These are phyloP conservation scores for Nicotiana rustica DNA, from an alignment of 305 asterid genomes.

Conservation along the genomic window DNA sequence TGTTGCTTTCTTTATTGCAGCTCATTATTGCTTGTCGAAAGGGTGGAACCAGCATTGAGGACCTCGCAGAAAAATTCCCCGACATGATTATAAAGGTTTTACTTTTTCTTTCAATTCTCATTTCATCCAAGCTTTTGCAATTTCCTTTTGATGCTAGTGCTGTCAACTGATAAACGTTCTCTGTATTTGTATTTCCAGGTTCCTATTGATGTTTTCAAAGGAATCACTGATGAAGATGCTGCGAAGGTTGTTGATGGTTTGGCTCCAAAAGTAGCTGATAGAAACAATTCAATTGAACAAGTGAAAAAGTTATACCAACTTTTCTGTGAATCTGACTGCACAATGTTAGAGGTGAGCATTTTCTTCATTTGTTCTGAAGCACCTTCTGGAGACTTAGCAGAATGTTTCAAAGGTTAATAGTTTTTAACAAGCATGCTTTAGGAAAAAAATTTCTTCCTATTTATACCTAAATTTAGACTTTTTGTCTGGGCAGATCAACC, in stretches of 20 bases:
- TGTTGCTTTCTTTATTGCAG: slow-evolving; percentile 50
- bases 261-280: slow-evolving; percentile 82
- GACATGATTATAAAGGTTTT: slow-evolving; percentile 86
- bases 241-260: slow-evolving; percentile 98
- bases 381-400: slow-evolving; percentile 16
- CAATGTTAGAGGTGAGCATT: slow-evolving; percentile 75
- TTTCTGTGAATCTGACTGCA: slow-evolving; percentile 94
- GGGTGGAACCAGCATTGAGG: slow-evolving; percentile 99
- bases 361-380: slow-evolving; percentile 28
- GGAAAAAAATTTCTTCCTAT: neutral
- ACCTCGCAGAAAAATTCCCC: slow-evolving; percentile 96
- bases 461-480: slow-evolving; percentile 32
- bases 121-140: slow-evolving; percentile 24
- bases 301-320: slow-evolving; percentile 93
- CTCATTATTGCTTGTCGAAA: slow-evolving; percentile 91
- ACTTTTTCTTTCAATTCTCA: slow-evolving; percentile 33
- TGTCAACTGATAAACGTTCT: slow-evolving; percentile 24
- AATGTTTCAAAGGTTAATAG: slow-evolving; percentile 19
- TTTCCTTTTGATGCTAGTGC: slow-evolving; percentile 28
- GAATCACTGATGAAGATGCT: slow-evolving; percentile 95
- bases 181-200: slow-evolving; percentile 56
- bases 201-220: slow-evolving; percentile 84
- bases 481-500: slow-evolving; percentile 72
- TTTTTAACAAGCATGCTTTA: neutral
- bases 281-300: slow-evolving; percentile 87